Conservation (phyloP, 2,329 filamentous ascomycete genomes). For the Penicillium palitans region DNA sequence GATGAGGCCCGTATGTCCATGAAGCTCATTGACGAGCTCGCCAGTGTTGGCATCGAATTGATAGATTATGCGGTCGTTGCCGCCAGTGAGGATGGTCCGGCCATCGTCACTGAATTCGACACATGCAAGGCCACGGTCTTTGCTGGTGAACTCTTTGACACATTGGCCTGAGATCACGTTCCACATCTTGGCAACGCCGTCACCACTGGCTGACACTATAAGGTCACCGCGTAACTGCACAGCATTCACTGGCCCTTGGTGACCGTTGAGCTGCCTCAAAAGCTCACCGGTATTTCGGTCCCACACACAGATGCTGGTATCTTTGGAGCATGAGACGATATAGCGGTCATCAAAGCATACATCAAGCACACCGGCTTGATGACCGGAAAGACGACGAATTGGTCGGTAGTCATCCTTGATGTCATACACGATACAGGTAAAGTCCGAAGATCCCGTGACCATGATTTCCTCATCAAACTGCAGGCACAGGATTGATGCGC, state of each 20-base stretch:
- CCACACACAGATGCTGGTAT: slow-evolving; percentile 92
- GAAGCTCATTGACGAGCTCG: slow-evolving; percentile 75
- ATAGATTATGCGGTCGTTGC: slow-evolving; percentile 93
- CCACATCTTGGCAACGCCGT: slow-evolving; percentile 93
- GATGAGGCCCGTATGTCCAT: slow-evolving; percentile 81
- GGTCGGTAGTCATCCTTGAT: slow-evolving; percentile 76
- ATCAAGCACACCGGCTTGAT: slow-evolving; percentile 87
- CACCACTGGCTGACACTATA: slow-evolving; percentile 89
- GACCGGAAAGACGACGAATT: slow-evolving; percentile 72
- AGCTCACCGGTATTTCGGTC: slow-evolving; percentile 75
- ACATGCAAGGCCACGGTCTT: slow-evolving; percentile 91
- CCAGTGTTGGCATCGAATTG: slow-evolving; percentile 94
- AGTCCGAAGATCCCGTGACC: slow-evolving; percentile 92
- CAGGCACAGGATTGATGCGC: slow-evolving; percentile 88
- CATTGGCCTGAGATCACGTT: slow-evolving; percentile 85
- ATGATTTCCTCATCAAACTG: slow-evolving; percentile 93
- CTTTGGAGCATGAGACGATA: slow-evolving; percentile 97
- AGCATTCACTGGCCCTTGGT: slow-evolving; percentile 90
- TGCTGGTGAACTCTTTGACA: slow-evolving; percentile 84
- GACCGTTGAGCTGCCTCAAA: slow-evolving; percentile 77
- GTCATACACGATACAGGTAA: slow-evolving; percentile 87
- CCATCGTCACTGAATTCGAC: slow-evolving; percentile 95
- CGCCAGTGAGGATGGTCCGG: slow-evolving; percentile 88
- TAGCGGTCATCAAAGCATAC: slow-evolving; percentile 88
- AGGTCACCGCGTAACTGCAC: slow-evolving; percentile 92